Percentiles rank a stretch among this genome's conserved stretches.
These are phyloP conservation scores for Ligustrum vulgare DNA, from an alignment of 257 asterid genomes.

Conservation along the genomic window DNA sequence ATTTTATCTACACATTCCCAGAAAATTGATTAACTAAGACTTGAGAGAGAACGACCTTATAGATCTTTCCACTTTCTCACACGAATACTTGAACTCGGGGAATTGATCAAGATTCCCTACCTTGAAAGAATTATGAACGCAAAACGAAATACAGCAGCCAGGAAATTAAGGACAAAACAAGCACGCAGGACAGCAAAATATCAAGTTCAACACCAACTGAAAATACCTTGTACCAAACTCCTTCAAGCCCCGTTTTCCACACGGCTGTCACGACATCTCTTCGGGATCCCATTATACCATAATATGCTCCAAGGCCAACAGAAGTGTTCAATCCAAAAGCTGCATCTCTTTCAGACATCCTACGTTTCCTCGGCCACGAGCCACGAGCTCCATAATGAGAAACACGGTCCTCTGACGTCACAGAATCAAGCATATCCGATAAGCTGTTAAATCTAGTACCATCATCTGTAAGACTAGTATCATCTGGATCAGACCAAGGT, in stretches of 20 bases:
- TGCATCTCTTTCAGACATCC: conserved; percentile 98
- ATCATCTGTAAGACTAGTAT: conserved; percentile 49
- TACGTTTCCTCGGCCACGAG: conserved; percentile 97
- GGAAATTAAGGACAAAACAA: conserved; percentile 3
- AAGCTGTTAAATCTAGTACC: conserved; percentile 48
- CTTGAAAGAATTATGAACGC: conserved; percentile 7
- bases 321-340: conserved; percentile 96
- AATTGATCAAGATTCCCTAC: conserved; percentile 1
- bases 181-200: not conserved
- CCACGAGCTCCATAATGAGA: conserved; percentile 65
- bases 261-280: conserved; percentile 97
- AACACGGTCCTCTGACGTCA: conserved; percentile 53
- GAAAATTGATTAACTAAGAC: not conserved
- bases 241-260: conserved; percentile 98
- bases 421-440: conserved; percentile 48
- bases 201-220: not conserved
- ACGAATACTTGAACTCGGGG: not conserved
- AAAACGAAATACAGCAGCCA: conserved; percentile 3
- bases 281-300: conserved; percentile 98
- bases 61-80: not conserved
- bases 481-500: conserved; percentile 91
- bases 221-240: conserved; percentile 95
- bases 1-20: conserved; percentile 2
- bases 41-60: not conserved
- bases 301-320: conserved; percentile 94